Percentiles rank a stretch among this genome's conserved stretches.
Evolutionary conservation across 306 rosid species (phyloP).

Genomic region (Abrus precatorius): DNA sequence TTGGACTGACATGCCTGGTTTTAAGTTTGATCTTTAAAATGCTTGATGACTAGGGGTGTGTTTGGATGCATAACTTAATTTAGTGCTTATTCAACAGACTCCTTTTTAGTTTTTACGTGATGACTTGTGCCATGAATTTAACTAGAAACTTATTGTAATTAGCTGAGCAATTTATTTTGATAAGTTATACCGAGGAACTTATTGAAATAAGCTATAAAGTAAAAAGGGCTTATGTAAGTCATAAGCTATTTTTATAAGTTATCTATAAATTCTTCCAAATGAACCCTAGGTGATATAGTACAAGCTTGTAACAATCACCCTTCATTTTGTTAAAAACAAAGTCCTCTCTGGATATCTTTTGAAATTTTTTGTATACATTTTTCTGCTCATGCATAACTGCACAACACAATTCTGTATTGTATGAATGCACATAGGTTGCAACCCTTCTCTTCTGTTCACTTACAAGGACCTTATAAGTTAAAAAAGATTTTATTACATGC

Average conservation of each 20-base stretch:
- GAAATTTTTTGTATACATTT: not conserved
- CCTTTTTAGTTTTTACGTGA: too few species aligned
- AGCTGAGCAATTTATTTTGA: too few species aligned
- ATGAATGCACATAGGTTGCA: not conserved
- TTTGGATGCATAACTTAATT: too few species aligned
- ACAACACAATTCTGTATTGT: not conserved
- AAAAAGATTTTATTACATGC: not conserved
- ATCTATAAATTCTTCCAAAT: too few species aligned
- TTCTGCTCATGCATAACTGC: not conserved
- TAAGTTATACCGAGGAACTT: too few species aligned
- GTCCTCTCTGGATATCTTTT: not conserved
- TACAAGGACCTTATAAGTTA: not conserved
- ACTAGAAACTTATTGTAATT: too few species aligned
- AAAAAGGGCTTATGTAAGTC: too few species aligned
- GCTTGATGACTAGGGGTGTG: not conserved
- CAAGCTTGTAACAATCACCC: not conserved
- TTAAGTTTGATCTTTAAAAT: slow-evolving; percentile 1
- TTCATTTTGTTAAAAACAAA: slow-evolving; percentile 2
- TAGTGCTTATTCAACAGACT: too few species aligned
- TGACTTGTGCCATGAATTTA: too few species aligned
- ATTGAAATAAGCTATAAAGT: too few species aligned
- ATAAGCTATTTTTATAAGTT: too few species aligned
- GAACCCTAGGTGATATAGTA: not conserved
- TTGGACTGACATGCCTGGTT: not conserved
- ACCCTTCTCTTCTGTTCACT: not conserved